phyloP scores from a whole-genome alignment of 495 filamentous ascomycete genomes.

The Cryomyces antarcticus region DNA sequence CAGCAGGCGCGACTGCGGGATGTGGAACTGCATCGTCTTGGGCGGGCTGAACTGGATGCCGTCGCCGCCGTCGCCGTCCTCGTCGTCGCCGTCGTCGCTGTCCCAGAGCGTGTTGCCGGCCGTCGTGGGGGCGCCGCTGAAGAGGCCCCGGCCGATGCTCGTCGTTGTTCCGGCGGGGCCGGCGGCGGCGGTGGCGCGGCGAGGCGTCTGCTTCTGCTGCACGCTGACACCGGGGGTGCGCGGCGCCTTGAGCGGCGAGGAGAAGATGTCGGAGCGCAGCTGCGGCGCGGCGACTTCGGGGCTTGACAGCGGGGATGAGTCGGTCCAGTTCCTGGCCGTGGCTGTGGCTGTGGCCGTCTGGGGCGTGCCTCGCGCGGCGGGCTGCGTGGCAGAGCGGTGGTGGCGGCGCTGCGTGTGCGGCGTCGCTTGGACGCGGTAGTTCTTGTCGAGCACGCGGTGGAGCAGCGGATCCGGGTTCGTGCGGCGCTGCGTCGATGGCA shows the following conservation, averaged over 20 bases:
- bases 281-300: slow-evolving; percentile 64
- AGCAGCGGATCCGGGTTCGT: slow-evolving; percentile 45
- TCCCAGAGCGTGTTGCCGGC: slow-evolving; percentile 1
- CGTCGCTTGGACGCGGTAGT: slow-evolving; percentile 80
- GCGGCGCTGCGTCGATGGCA: slow-evolving; percentile 3
- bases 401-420: slow-evolving; percentile 37
- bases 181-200: slow-evolving; percentile 19
- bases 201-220: slow-evolving; percentile 33
- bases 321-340: slow-evolving; percentile 19
- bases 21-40: slow-evolving; percentile 91
- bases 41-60: slow-evolving; percentile 61
- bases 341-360: slow-evolving; percentile 4
- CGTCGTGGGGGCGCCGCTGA: not conserved
- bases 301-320: slow-evolving; percentile 48
- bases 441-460: slow-evolving; percentile 80
- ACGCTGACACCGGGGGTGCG: slow-evolving; percentile 62
- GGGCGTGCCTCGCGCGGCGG: slow-evolving; percentile 3
- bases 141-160: slow-evolving; percentile 4
- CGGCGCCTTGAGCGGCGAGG: slow-evolving; percentile 37
- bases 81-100: slow-evolving; percentile 25
- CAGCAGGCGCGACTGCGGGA: slow-evolving; percentile 69
- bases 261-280: slow-evolving; percentile 69
- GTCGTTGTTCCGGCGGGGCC: slow-evolving; percentile 21
- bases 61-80: slow-evolving; percentile 35
- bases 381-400: slow-evolving; percentile 8